Percentiles rank a stretch among this genome's conserved stretches.
Conservation (phyloP, 495 filamentous ascomycete species). For the Neurospora discreta region DNA sequence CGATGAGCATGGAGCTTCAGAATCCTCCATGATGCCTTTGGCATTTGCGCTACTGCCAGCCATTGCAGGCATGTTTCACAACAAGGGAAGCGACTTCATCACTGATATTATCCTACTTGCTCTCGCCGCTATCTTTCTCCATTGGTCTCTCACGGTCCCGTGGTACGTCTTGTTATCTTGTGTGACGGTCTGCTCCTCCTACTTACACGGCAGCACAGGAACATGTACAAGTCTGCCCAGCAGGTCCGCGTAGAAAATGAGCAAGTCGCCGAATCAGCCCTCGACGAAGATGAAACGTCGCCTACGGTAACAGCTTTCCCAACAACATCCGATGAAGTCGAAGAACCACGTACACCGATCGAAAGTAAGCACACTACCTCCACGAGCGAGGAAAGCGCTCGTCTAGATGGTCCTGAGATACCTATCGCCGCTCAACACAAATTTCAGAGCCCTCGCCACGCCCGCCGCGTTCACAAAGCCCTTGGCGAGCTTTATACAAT, state of each 20-base stretch:
- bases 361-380: background rate
- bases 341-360: background rate
- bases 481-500: constrained; percentile 58
- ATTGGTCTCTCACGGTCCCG: constrained; percentile 85
- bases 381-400: background rate
- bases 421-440: background rate
- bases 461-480: constrained; percentile 24
- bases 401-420: background rate
- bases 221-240: constrained; percentile 84
- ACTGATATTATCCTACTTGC: constrained; percentile 76
- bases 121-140: constrained; percentile 74
- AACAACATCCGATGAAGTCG: background rate
- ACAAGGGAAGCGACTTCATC: constrained; percentile 68
- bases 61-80: constrained; percentile 71
- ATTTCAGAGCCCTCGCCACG: background rate
- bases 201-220: constrained; percentile 38
- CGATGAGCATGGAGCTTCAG: constrained; percentile 13
- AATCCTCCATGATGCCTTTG: constrained; percentile 68
- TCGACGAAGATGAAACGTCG: constrained; percentile 27
- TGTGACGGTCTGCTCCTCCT: background rate
- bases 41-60: constrained; percentile 77
- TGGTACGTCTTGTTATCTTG: constrained; percentile 44
- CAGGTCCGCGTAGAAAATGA: constrained; percentile 39
- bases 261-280: constrained; percentile 32
- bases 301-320: background rate